These are phyloP conservation scores for Rubia tinctorum DNA, from an alignment of 305 asterid genomes.

Conservation along the genomic window DNA sequence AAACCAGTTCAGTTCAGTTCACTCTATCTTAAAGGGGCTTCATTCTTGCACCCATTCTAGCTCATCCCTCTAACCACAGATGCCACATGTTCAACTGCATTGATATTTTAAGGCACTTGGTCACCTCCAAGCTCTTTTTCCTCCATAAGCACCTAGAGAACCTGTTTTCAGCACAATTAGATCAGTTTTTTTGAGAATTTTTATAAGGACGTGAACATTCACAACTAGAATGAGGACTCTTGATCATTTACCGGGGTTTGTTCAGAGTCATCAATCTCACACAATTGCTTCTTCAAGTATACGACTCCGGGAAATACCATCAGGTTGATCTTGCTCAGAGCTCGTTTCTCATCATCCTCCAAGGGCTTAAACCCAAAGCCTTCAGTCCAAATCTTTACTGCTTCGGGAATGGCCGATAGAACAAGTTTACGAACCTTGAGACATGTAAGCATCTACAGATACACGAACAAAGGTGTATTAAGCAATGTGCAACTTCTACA, in stretches of 20 bases:
- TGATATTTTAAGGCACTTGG: too few species aligned
- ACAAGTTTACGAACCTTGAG: slow-evolving; percentile 78
- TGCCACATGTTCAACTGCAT: too few species aligned
- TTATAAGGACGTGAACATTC: not conserved
- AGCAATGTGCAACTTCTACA: not conserved
- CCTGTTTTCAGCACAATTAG: not conserved
- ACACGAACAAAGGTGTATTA: slow-evolving; percentile 11
- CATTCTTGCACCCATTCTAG: too few species aligned
- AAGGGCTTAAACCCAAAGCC: slow-evolving; percentile 81
- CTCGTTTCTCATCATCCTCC: slow-evolving; percentile 60
- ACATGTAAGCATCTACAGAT: slow-evolving; percentile 61
- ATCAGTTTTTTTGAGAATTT: not conserved
- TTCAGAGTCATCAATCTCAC: slow-evolving; percentile 22
- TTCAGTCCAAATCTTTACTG: slow-evolving; percentile 79
- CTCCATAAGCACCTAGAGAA: not conserved
- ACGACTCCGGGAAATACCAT: slow-evolving; percentile 92
- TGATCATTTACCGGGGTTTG: slow-evolving; percentile 27
- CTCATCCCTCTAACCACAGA: too few species aligned
- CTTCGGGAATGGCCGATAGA: slow-evolving; percentile 74
- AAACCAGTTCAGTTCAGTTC: too few species aligned
- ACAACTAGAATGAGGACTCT: not conserved
- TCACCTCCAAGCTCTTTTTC: too few species aligned
- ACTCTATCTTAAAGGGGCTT: too few species aligned
- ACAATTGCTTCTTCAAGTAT: slow-evolving; percentile 71
- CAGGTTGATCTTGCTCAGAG: slow-evolving; percentile 58